Percentiles rank a stretch among this genome's conserved stretches.
These are phyloP conservation scores for Venturiaceae sp. DNA, from an alignment of 2,329 filamentous ascomycete genomes.

Conservation along the genomic window DNA sequence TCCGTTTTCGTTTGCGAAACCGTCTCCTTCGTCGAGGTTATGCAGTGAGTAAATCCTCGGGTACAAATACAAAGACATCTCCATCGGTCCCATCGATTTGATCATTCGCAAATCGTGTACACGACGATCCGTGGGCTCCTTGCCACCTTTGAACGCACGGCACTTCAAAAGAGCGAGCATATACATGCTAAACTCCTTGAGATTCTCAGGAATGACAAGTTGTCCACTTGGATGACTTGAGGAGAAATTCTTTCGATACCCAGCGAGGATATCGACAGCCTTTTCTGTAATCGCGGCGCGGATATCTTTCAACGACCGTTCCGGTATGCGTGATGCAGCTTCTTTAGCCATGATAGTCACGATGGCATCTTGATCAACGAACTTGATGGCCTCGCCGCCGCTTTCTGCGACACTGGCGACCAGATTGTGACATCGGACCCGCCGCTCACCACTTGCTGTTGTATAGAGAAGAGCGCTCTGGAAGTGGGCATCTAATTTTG, in stretches of 20 bases:
- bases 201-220: constrained; percentile 85
- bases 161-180: constrained; percentile 84
- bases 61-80: constrained; percentile 88
- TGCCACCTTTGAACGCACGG: constrained; percentile 83
- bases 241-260: constrained; percentile 87
- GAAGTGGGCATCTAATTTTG: constrained; percentile 95
- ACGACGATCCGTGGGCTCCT: constrained; percentile 81
- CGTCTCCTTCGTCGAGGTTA: constrained; percentile 77
- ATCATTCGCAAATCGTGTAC: constrained; percentile 89
- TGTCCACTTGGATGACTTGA: constrained; percentile 82
- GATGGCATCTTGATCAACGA: constrained; percentile 92
- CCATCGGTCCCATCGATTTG: constrained; percentile 73
- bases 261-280: constrained; percentile 83
- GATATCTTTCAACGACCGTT: constrained; percentile 75
- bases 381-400: constrained; percentile 76
- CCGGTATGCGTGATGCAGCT: constrained; percentile 72
- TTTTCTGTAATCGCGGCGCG: constrained; percentile 77
- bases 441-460: constrained; percentile 75
- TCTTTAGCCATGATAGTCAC: constrained; percentile 86
- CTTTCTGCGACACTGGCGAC: constrained; percentile 87
- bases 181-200: constrained; percentile 97
- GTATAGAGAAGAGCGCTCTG: constrained; percentile 93
- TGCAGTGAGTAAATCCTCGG: constrained; percentile 88
- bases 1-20: constrained; percentile 86
- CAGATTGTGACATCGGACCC: constrained; percentile 86